Conservation (phyloP, 2,329 filamentous ascomycete species). For the Thielaviopsis populi region DNA sequence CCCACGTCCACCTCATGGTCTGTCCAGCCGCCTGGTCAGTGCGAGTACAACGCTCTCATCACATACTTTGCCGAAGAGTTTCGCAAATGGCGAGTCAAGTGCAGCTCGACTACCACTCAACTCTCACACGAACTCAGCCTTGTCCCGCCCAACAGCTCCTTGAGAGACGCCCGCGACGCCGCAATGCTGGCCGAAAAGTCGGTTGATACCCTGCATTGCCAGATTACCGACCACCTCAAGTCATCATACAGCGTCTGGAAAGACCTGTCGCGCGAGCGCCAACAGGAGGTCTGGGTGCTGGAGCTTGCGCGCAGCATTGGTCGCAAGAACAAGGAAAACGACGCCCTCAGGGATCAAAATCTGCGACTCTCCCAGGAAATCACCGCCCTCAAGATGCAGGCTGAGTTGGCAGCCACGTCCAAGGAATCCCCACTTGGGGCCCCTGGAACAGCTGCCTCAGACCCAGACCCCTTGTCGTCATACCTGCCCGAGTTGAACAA, state of each 20-base stretch:
- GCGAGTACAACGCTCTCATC: conserved; percentile 58
- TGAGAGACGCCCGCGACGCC: conserved; percentile 31
- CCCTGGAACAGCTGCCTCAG: conserved; percentile 38
- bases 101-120: conserved; percentile 35
- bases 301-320: conserved; percentile 47
- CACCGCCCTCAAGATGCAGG: conserved; percentile 39
- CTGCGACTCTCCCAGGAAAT: conserved; percentile 41
- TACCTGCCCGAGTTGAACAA: conserved; percentile 33
- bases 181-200: conserved; percentile 34
- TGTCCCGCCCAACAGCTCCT: conserved; percentile 28
- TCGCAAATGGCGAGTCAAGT: conserved; percentile 43
- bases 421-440: conserved; percentile 40
- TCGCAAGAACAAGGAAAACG: conserved; percentile 39
- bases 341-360: conserved; percentile 36
- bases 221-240: conserved; percentile 60
- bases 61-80: conserved; percentile 54
- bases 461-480: conserved; percentile 31
- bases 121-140: conserved; percentile 34
- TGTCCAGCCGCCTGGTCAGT: conserved; percentile 55
- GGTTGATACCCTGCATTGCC: conserved; percentile 49
- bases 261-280: conserved; percentile 39
- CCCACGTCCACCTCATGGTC: conserved; percentile 69
- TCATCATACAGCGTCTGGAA: conserved; percentile 67
- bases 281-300: conserved; percentile 44
- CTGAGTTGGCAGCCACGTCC: conserved; percentile 31